phyloP scores from a whole-genome alignment of 2,329 filamentous ascomycete genomes.

The Ophiocordyceps camponoti-leonardi region DNA sequence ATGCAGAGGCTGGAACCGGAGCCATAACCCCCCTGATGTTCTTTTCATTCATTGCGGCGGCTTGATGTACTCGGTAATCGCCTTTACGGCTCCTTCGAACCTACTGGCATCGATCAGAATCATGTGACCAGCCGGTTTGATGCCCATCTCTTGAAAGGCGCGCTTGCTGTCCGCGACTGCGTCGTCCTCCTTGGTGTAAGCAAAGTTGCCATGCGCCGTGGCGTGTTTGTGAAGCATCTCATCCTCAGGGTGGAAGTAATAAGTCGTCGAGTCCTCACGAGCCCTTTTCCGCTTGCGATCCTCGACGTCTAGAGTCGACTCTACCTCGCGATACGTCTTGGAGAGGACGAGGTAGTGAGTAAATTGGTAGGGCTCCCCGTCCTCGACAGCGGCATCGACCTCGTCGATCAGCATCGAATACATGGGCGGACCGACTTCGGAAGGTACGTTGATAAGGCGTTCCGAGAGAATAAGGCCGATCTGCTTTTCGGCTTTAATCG shows the following conservation, averaged over 20 bases:
- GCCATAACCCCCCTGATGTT: neutral
- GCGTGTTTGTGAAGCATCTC: slow-evolving; percentile 72
- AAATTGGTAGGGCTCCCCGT: slow-evolving; percentile 85
- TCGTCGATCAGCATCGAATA: slow-evolving; percentile 91
- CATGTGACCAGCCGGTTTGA: slow-evolving; percentile 69
- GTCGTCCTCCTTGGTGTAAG: slow-evolving; percentile 69
- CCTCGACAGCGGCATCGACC: slow-evolving; percentile 71
- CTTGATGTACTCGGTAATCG: slow-evolving; percentile 56
- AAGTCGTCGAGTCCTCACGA: slow-evolving; percentile 42
- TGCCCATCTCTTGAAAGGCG: slow-evolving; percentile 84
- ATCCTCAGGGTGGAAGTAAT: slow-evolving; percentile 94
- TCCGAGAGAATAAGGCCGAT: slow-evolving; percentile 84
- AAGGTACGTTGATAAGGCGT: slow-evolving; percentile 90
- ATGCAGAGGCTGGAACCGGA: slow-evolving; percentile 64
- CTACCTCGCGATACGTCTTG: slow-evolving; percentile 82
- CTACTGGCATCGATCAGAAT: slow-evolving; percentile 70
- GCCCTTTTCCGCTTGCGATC: slow-evolving; percentile 45
- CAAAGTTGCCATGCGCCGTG: slow-evolving; percentile 49
- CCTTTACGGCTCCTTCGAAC: slow-evolving; percentile 61
- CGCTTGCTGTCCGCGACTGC: slow-evolving; percentile 78
- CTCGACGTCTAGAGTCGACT: slow-evolving; percentile 59
- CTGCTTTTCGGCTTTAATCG: slow-evolving; percentile 38
- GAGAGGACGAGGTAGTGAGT: slow-evolving; percentile 84
- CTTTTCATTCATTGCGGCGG: slow-evolving; percentile 23
- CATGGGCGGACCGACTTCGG: slow-evolving; percentile 81